Evolutionary conservation across 352 stramenopile species (phyloP), one percentile per base, ranked within the genome.

Genomic region (Pelagophyceae sp.): DNA sequence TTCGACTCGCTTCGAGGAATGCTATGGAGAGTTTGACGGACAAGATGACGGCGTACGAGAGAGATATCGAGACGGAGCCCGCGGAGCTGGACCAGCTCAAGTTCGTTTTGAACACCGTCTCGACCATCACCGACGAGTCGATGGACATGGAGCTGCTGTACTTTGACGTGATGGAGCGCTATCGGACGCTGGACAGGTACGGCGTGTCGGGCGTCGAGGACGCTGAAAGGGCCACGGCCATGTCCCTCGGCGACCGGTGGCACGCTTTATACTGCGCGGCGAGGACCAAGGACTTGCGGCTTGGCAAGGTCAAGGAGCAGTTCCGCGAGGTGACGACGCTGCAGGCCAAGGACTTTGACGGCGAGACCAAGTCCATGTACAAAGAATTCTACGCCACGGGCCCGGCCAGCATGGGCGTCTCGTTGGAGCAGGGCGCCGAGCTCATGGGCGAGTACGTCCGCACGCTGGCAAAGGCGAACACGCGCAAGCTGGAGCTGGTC

Each of bases 71-170:
- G 0, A 85, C 84, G 0, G 86, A 89, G 0, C 91, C 92, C 15
- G 79, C 87, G 35, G 91, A 97, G 75, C 85, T 98, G 0, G 91
- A 95, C 25, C 91, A 89, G n/a, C 86, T 98, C 1, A 98, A 97
- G 80, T 93, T 93, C 75, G 88, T 98, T 11, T 84, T 98, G 0
- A 95, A 96, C 72, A 92, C 89, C 0, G 92, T 98, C n/a, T 86
- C 88, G 0, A 85, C 81, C 17, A 91, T 98, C 37, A 83, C 79
- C 0, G 85, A 92, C 58, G 89, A 90, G 87, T 91, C 85, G 64
- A 96, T 97, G 92, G 93, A 96, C 77, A 91, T 97, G 78, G 94
- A 98, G 82, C 88, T 98, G 1, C 91, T 93, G 61, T 96, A 96
- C 72, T 80, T 85, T 0, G 93, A 98, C 75, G 92, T 97, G 50